These are phyloP conservation scores for Bathelium albidoporum DNA, from an alignment of 495 filamentous ascomycete species.

Conservation along the genomic window DNA sequence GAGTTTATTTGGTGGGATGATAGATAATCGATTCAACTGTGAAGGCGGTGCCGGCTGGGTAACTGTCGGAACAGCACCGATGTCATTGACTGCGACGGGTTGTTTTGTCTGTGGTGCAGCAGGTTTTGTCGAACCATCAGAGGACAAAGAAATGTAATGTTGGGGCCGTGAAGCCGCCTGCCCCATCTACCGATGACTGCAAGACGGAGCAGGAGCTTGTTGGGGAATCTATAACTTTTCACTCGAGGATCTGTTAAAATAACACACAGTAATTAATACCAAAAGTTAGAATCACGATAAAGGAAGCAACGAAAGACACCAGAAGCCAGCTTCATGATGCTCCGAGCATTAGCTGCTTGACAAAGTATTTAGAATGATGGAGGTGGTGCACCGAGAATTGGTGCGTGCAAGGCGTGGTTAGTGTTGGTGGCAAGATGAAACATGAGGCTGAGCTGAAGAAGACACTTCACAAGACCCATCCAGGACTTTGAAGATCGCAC, in stretches of 20 bases:
- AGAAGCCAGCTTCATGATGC: neutral
- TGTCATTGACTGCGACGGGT: neutral
- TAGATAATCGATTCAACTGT: constrained; percentile 22
- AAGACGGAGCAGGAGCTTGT: neutral
- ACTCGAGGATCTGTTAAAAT: neutral
- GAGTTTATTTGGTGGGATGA: constrained; percentile 29
- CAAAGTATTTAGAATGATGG: neutral
- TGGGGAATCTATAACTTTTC: too few species aligned
- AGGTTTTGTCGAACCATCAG: neutral
- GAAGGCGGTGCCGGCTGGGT: constrained; percentile 22
- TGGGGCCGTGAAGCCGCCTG: neutral
- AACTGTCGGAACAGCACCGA: constrained; percentile 14
- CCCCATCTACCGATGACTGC: neutral
- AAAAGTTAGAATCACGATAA: neutral
- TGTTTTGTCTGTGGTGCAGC: neutral
- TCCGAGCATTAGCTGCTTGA: neutral
- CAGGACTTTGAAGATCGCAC: neutral
- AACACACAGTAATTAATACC: neutral
- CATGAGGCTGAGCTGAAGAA: constrained; percentile 4
- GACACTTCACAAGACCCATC: neutral
- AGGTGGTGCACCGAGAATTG: neutral
- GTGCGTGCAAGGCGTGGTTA: neutral
- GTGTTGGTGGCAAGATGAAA: constrained; percentile 1
- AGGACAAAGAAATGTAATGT: neutral
- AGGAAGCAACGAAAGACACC: neutral